Evolutionary conservation across 2,329 filamentous ascomycete genomes (phyloP).

Genomic region (Aspergillus amoenus): DNA sequence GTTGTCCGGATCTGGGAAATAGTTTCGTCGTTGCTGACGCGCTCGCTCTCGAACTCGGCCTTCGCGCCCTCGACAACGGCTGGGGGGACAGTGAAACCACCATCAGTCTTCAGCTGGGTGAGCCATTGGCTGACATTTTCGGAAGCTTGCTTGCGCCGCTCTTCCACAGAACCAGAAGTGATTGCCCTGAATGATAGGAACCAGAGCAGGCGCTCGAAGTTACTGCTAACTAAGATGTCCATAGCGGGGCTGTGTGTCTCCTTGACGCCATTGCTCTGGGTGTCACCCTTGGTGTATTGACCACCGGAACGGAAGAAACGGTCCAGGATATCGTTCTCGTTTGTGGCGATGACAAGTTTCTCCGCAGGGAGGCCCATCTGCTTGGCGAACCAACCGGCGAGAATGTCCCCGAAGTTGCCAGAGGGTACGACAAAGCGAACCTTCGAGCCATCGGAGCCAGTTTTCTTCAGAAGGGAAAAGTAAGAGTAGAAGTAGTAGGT

Average conservation of each 20-base stretch:
- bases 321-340: conserved; percentile 96
- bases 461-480: conserved; percentile 69
- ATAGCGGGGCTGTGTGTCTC: conserved; percentile 93
- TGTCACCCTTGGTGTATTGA: conserved; percentile 80
- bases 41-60: conserved; percentile 76
- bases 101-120: conserved; percentile 72
- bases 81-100: conserved; percentile 77
- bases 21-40: conserved; percentile 64
- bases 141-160: conserved; percentile 56
- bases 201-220: conserved; percentile 96
- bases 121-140: conserved; percentile 79
- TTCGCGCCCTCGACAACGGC: conserved; percentile 71
- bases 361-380: conserved; percentile 85
- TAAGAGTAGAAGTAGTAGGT: conserved; percentile 97
- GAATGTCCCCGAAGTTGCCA: conserved; percentile 94
- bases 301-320: conserved; percentile 81
- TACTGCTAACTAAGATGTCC: conserved; percentile 95
- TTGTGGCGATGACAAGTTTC: conserved; percentile 89
- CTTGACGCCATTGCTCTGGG: conserved; percentile 67
- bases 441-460: conserved; percentile 55
- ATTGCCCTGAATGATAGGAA: conserved; percentile 74
- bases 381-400: conserved; percentile 84
- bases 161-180: conserved; percentile 40
- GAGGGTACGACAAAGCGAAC: conserved; percentile 88
- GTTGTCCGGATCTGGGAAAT: conserved; percentile 60